A percentile compares a stretch with the other conserved stretches of the same genome.
phyloP scores from a whole-genome alignment of 768 basidiomycete species.

The Mycena crocata region DNA sequence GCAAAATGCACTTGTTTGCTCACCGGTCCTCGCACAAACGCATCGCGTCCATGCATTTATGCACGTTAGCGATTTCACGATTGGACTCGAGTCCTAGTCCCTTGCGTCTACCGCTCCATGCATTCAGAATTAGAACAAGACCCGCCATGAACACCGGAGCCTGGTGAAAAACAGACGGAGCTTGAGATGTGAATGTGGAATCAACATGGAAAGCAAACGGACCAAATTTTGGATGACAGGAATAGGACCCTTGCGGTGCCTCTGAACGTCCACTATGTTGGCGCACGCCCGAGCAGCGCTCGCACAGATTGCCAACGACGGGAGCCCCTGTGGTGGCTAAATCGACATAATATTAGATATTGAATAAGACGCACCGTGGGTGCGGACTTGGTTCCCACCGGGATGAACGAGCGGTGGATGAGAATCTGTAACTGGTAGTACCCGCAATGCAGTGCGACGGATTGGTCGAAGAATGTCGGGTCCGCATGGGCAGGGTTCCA shows the following conservation, averaged over 20 bases:
- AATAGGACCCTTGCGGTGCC: constrained; percentile 46
- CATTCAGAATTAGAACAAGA: constrained; percentile 73
- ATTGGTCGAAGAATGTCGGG: constrained; percentile 62
- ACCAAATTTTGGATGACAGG: constrained; percentile 47
- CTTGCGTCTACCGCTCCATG: constrained; percentile 71
- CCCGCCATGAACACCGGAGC: constrained; percentile 52
- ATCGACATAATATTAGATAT: neutral
- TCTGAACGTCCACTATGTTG: constrained; percentile 71
- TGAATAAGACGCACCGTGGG: constrained; percentile 29
- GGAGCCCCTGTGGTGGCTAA: constrained; percentile 47
- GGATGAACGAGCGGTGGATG: constrained; percentile 85
- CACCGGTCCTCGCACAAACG: constrained; percentile 53
- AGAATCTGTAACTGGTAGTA: constrained; percentile 70
- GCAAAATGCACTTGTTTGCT: constrained; percentile 12
- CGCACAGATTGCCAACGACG: constrained; percentile 83
- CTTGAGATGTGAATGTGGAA: too few relatives aligned
- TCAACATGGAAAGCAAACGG: too few relatives aligned
- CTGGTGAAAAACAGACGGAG: too few relatives aligned
- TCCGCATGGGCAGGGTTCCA: constrained; percentile 56
- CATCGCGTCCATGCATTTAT: constrained; percentile 68
- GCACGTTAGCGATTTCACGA: constrained; percentile 69
- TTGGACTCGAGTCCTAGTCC: constrained; percentile 59
- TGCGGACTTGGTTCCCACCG: constrained; percentile 63
- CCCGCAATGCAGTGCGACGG: constrained; percentile 60
- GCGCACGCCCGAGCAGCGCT: constrained; percentile 83